A percentile compares a stretch with the other conserved stretches of the same genome.
Conservation (phyloP, 805 yeast genomes). For the Candida loeiensis region DNA sequence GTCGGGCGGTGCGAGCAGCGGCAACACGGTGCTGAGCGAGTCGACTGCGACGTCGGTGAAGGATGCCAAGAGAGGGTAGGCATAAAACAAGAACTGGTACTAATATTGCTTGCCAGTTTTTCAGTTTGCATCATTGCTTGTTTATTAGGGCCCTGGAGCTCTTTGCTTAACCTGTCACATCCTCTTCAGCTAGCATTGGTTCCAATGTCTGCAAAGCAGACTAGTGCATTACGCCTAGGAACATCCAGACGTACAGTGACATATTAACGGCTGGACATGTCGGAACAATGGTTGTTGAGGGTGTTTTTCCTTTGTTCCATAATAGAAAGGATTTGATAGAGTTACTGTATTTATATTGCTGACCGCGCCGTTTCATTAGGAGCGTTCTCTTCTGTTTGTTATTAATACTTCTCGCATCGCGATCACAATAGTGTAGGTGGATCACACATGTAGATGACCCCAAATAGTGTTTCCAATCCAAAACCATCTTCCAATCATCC, state of each 20-base stretch:
- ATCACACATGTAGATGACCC: too few relatives aligned
- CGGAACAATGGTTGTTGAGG: not conserved
- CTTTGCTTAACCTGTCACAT: too few relatives aligned
- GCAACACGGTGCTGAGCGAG: conserved; percentile 5
- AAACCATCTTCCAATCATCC: too few relatives aligned
- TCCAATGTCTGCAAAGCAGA: too few relatives aligned
- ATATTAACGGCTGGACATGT: too few relatives aligned
- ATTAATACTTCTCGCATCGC: conserved; percentile 2
- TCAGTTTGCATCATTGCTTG: too few relatives aligned
- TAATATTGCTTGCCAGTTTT: not conserved
- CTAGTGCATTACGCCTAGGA: too few relatives aligned
- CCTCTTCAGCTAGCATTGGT: too few relatives aligned
- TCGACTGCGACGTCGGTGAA: conserved; percentile 1
- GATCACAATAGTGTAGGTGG: not conserved
- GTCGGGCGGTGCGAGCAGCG: conserved; percentile 4
- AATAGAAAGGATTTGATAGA: conserved; percentile 4
- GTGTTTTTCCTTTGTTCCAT: not conserved
- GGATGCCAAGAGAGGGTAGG: conserved; percentile 1
- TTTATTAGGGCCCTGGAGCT: too few relatives aligned
- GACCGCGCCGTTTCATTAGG: not conserved
- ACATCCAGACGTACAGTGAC: too few relatives aligned
- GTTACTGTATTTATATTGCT: conserved; percentile 4
- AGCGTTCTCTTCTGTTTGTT: conserved; percentile 2
- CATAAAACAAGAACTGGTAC: too few relatives aligned
- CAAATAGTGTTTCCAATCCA: too few relatives aligned